Evolutionary conservation across 768 basidiomycete species (phyloP).

Genomic region (Tulasnella sp.): DNA sequence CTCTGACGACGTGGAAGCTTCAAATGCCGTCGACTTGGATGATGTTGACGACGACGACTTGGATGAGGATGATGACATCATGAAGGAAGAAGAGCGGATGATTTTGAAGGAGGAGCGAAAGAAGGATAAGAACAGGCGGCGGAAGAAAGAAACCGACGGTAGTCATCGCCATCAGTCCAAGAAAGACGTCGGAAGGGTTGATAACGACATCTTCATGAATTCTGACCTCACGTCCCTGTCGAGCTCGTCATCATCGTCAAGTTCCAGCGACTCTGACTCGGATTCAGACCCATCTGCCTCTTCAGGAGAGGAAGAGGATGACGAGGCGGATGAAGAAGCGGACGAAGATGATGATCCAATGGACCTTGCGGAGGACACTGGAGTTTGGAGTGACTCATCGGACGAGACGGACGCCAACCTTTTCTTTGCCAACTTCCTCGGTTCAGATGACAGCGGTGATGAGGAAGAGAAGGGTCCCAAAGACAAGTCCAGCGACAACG

Average conservation of each 20-base stretch:
- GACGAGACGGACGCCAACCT: conserved; percentile 56
- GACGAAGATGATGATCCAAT: conserved; percentile 46
- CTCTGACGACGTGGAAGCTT: not conserved
- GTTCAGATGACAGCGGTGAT: conserved; percentile 35
- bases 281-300: conserved; percentile 43
- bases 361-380: conserved; percentile 49
- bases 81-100: conserved; percentile 38
- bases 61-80: conserved; percentile 40
- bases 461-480: conserved; percentile 28
- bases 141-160: conserved; percentile 48
- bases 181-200: conserved; percentile 6
- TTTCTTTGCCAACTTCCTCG: conserved; percentile 43
- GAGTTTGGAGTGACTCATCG: conserved; percentile 36
- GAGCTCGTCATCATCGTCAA: conserved; percentile 19
- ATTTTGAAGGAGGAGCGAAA: conserved; percentile 48
- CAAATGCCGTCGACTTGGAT: not conserved
- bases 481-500: conserved; percentile 36
- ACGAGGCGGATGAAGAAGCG: conserved; percentile 42
- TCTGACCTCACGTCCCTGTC: conserved; percentile 24
- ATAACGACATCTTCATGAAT: conserved; percentile 23
- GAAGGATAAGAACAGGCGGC: conserved; percentile 60
- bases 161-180: conserved; percentile 47
- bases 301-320: conserved; percentile 56
- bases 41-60: conserved; percentile 21
- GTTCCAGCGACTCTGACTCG: not conserved